These are phyloP conservation scores for Aciculoconidium aculeatum DNA, from an alignment of 805 yeast species.

Conservation along the genomic window DNA sequence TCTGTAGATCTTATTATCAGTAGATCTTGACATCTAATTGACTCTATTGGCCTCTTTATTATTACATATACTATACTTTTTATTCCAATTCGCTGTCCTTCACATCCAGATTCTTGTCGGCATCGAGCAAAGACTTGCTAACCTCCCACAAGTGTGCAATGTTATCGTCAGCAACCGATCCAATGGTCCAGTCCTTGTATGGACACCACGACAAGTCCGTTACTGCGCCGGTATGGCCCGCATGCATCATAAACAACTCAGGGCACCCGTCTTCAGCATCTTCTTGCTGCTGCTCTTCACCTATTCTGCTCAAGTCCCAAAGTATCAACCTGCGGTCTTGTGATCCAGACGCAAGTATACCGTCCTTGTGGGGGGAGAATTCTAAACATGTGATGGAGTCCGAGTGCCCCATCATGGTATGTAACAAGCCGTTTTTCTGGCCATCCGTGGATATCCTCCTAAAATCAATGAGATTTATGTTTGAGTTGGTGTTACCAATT, in stretches of 20 bases:
- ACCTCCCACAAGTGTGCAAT: slow-evolving; percentile 58
- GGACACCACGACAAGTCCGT: slow-evolving; percentile 70
- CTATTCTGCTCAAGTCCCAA: slow-evolving; percentile 78
- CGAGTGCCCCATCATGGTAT: slow-evolving; percentile 77
- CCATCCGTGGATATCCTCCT: slow-evolving; percentile 32
- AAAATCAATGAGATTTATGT: slow-evolving; percentile 59
- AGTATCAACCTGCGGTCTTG: slow-evolving; percentile 71
- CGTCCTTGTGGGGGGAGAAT: slow-evolving; percentile 75
- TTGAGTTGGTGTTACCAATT: slow-evolving; percentile 64
- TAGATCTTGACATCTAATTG: no score
- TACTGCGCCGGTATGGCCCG: slow-evolving; percentile 79
- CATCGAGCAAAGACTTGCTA: slow-evolving; percentile 21
- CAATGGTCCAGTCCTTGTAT: slow-evolving; percentile 69
- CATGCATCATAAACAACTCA: slow-evolving; percentile 85
- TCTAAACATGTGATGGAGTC: slow-evolving; percentile 66
- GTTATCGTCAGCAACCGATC: slow-evolving; percentile 57
- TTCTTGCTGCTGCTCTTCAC: slow-evolving; percentile 79
- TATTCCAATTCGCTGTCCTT: slow-evolving; percentile 22
- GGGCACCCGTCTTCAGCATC: slow-evolving; percentile 91
- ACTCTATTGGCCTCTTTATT: no score
- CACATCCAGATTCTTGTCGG: slow-evolving; percentile 11
- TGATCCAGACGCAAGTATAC: slow-evolving; percentile 70
- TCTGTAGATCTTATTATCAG: no score
- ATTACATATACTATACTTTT: slow-evolving; percentile 1
- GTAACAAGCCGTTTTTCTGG: slow-evolving; percentile 37